Evolutionary conservation across 78 protist species (phyloP).

Genomic region (Protostelium mycophagum): DNA sequence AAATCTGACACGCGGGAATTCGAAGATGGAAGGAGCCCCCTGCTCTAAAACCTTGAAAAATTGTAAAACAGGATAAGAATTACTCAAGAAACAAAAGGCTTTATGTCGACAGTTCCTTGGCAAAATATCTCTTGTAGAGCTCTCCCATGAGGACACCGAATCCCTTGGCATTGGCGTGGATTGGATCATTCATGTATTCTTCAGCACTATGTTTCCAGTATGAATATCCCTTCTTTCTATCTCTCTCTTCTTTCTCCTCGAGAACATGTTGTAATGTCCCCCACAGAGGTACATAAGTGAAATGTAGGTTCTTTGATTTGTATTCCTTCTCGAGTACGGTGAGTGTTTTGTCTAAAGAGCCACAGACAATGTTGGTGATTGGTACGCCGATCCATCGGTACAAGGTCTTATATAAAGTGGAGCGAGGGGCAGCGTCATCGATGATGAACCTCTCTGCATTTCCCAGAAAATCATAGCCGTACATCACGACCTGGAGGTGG

Average conservation of each 20-base stretch:
- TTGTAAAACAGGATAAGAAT: too few species aligned
- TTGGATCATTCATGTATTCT: not conserved
- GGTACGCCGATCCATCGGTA: not conserved
- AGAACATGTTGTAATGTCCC: not conserved
- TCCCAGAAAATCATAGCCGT: not conserved
- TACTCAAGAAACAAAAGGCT: too few species aligned
- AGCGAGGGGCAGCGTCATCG: not conserved
- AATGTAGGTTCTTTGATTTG: not conserved
- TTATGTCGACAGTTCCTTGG: not conserved
- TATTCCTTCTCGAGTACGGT: not conserved
- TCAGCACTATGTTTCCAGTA: not conserved
- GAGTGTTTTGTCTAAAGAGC: not conserved
- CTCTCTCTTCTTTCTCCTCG: not conserved
- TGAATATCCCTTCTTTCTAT: not conserved
- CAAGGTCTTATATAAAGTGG: not conserved
- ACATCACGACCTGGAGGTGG: not conserved
- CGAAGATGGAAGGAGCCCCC: too few species aligned
- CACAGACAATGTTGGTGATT: not conserved
- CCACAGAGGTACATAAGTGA: not conserved
- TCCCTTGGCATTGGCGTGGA: not conserved
- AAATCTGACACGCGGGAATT: too few species aligned
- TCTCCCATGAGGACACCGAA: not conserved
- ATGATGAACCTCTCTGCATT: not conserved
- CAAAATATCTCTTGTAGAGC: not conserved
- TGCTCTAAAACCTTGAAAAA: too few species aligned